Evolutionary conservation across 176 grass and related monocot genomes (phyloP), one percentile per base, ranked within the genome.

Genomic region (Lolium perenne): DNA sequence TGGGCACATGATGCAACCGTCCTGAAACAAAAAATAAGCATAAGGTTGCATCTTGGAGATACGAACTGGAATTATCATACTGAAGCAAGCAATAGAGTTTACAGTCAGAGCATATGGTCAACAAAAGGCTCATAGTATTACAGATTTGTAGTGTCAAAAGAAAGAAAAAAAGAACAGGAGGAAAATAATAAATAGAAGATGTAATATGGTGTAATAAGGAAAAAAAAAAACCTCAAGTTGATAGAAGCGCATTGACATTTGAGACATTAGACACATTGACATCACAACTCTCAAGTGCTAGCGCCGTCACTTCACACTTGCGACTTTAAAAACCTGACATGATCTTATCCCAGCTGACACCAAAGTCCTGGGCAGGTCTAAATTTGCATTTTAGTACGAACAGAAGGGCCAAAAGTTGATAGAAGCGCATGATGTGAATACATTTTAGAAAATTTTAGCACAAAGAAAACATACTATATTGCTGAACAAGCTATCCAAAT

Each of bases 1-100:
- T 17, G 97, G 97, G 82, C 97, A 99, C 86, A 99, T 65, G 83
- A 99, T 93, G 74, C 94, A 95, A 4, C 94, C 94, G 61, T 99
- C 97, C 97, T 99, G 84, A 77, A 93, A 91, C 41, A 49, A 9
- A 9, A 69, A 81, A 38, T 10, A 20, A 68, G 13, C 15, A 32
- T 85, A 55, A 63, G 62, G n/a, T 78, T 50, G 70, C 38, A 71
- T 82, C 50, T 40, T 59, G 25, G 18, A 4, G 3, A 59, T 61
- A 12, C 6, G 41, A 22, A 40, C 20, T 49, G 20, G n/a, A 81
- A 61, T 89, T 26, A 58, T 57, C 6, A 18, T 22, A 58, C 26
- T n/a, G 13, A 58, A 47, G 13, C 18, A 82, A 78, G 11, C n/a
- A 3, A 55, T 61, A 18, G n/a, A 71, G 29, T 35, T 45, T 71